Evolutionary conservation across 441 rosid species (phyloP), one percentile per base, ranked within the genome.

Genomic region (Populus hybrid): DNA sequence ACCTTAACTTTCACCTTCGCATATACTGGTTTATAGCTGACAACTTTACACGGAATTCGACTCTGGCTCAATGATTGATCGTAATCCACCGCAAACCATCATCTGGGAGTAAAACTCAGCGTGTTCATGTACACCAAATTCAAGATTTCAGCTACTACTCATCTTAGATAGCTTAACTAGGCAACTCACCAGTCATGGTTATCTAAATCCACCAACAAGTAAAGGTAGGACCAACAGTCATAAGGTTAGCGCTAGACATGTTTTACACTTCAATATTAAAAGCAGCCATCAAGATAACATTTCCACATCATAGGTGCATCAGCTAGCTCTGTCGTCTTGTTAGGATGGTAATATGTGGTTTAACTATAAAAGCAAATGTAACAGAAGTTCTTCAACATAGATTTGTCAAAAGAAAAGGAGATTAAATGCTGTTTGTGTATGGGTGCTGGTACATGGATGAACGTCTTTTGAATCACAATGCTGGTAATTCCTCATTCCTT

Each of bases 31-130:
- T 10, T 5, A 11, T 24, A 28, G 34, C n/a, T 32, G 69, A 8
- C n/a, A 12, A 26, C 63, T 59, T 77, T 64, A 75, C 11, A 54
- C 21, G 35, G 18, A 18, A 54, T 16, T 76, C n/a, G 83, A 83
- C 64, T 80, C 83, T 3, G 83, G 86, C 70, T 80, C 81, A 0
- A 83, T 80, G 5, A 72, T 73, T 12, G 86, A 83, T 40, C 79
- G 73, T 50, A 80, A 73, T 72, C 86, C 86, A 38, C 78, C 75
- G 3, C 82, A 83, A 18, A 78, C 20, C 81, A 83, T 80, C 86
- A 80, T 83, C 68, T 83, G 80, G 3, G 86, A 65, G 40, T 83
- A 80, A 70, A 83, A 83, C 67, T 83, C 86, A 4, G 83, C 86
- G 54, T 80, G 82, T 77, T 83, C 83, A 82, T 80, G 75, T 23